A percentile compares a stretch with the other conserved stretches of the same genome.
These are phyloP conservation scores for Pseudonitzschia multiseries DNA, from an alignment of 108 stramenopile species.

Conservation along the genomic window DNA sequence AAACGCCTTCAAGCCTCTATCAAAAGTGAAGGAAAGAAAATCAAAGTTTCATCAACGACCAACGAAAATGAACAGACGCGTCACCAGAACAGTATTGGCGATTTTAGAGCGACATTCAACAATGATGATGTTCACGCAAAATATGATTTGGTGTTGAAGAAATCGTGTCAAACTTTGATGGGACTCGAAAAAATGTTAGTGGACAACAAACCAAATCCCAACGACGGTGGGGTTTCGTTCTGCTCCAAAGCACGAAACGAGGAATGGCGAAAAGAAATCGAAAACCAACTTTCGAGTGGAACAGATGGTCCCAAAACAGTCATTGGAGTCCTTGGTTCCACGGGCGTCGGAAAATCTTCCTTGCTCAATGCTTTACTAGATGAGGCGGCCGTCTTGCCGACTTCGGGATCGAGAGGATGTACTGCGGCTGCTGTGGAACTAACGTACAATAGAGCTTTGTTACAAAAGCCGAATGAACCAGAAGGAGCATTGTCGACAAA, in stretches of 20 bases:
- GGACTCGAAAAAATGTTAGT: not conserved
- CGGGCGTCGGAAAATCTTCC: conserved; percentile 25
- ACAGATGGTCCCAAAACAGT: not conserved
- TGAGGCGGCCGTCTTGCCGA: conserved; percentile 51
- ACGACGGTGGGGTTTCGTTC: not conserved
- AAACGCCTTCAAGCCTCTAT: not conserved
- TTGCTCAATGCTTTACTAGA: conserved; percentile 47
- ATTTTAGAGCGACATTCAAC: not conserved
- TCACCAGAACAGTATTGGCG: too few relatives aligned
- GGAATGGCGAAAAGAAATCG: not conserved
- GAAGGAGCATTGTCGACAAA: too few relatives aligned
- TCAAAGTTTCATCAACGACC: too few relatives aligned
- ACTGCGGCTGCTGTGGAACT: conserved; percentile 56
- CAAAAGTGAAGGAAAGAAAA: too few relatives aligned
- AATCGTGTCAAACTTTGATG: not conserved
- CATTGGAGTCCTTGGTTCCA: not conserved
- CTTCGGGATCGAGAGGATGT: conserved; percentile 47
- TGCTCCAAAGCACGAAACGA: not conserved
- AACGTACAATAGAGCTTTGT: conserved; percentile 29
- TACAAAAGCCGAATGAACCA: not conserved
- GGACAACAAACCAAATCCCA: not conserved
- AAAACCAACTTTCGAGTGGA: not conserved
- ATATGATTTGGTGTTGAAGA: not conserved
- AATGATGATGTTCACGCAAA: not conserved
- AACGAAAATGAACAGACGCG: too few relatives aligned